A percentile compares a stretch with the other conserved stretches of the same genome.
These are phyloP conservation scores for Oropetium thomaeum DNA, from an alignment of 176 grass and related monocot genomes.

Conservation along the genomic window DNA sequence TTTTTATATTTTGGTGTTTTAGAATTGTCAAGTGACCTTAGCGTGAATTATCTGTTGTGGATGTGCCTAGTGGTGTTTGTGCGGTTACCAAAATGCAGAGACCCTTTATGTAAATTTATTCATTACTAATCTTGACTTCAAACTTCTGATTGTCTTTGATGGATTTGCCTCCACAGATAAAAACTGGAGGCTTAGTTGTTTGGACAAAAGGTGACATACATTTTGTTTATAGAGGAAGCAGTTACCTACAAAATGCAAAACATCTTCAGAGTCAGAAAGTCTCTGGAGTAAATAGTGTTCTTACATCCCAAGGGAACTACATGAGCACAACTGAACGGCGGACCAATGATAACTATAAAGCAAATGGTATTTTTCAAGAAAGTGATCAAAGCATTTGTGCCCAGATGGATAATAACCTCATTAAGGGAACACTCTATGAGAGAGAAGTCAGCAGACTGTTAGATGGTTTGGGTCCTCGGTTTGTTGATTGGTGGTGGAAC, in stretches of 20 bases:
- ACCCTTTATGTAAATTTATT: neutral
- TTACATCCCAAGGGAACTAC: neutral
- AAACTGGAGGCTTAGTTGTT: conserved; percentile 81
- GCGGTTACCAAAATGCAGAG: neutral
- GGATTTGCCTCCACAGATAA: conserved; percentile 43
- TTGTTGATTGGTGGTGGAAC: conserved; percentile 97
- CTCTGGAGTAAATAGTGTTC: conserved; percentile 1
- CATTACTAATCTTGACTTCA: neutral
- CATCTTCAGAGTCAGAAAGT: conserved; percentile 9
- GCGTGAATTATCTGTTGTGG: neutral
- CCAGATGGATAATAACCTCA: conserved; percentile 24
- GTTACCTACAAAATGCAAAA: conserved; percentile 10
- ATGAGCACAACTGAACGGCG: neutral
- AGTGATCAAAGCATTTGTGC: conserved; percentile 7
- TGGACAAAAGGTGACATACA: conserved; percentile 65
- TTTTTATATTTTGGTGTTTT: neutral
- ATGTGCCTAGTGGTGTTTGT: neutral
- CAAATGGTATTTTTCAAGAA: neutral
- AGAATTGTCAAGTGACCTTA: neutral
- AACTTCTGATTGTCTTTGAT: conserved; percentile 1
- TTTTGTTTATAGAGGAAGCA: conserved; percentile 60
- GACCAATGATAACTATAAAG: neutral
- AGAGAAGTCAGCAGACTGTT: conserved; percentile 79
- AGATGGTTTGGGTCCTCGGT: conserved; percentile 74
- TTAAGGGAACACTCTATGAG: conserved; percentile 69